Conservation (phyloP, 257 asterid genomes). For the Eucommia ulmoides region DNA sequence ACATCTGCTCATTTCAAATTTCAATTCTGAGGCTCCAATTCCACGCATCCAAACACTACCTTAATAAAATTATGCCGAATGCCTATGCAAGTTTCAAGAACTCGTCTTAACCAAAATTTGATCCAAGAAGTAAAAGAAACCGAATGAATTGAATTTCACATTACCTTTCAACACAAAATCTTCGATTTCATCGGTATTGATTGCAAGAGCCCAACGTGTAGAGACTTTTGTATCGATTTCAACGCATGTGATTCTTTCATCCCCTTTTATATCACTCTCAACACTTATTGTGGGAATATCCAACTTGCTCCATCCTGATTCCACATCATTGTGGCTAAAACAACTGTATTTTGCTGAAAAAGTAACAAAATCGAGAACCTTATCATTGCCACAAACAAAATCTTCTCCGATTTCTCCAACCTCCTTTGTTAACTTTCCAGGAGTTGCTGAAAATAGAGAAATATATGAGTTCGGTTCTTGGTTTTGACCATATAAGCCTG, state of each 20-base stretch:
- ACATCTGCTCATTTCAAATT: no score
- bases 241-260: conserved; percentile 39
- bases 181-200: conserved; percentile 58
- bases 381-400: conserved; percentile 57
- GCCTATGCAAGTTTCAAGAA: no score
- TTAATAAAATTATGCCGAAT: no score
- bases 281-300: conserved; percentile 63
- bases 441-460: conserved; percentile 71
- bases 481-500: conserved; percentile 19
- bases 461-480: conserved; percentile 46
- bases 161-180: conserved; percentile 81
- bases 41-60: no score
- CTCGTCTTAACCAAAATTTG: no score
- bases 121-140: no score
- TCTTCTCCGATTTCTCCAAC: conserved; percentile 64
- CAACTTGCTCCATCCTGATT: conserved; percentile 50
- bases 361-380: conserved; percentile 62
- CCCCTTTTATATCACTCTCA: conserved; percentile 37
- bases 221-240: conserved; percentile 52
- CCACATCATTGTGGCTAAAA: conserved; percentile 35
- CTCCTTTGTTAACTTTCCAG: conserved; percentile 69
- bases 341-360: conserved; percentile 75
- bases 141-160: no score
- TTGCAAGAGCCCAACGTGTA: conserved; percentile 80
- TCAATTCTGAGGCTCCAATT: no score